Conservation (phyloP, 2,329 filamentous ascomycete genomes). For the Albophoma yamanashiensis region DNA sequence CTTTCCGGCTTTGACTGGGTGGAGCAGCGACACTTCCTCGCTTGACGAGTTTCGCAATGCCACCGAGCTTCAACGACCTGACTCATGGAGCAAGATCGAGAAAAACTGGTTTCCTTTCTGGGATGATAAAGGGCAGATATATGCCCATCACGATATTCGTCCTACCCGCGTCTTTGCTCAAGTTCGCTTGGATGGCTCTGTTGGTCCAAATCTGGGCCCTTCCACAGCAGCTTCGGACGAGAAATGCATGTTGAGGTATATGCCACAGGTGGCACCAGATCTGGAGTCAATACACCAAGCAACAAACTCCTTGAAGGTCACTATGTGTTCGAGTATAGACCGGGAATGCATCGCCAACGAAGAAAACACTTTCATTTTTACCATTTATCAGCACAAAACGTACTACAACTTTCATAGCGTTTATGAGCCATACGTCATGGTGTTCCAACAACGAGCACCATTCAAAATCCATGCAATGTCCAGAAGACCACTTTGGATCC, state of each 20-base stretch:
- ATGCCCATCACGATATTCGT: slow-evolving; percentile 41
- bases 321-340: slow-evolving; percentile 39
- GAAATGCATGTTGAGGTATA: slow-evolving; percentile 32
- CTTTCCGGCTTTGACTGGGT: slow-evolving; percentile 36
- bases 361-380: slow-evolving; percentile 43
- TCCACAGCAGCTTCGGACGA: slow-evolving; percentile 24
- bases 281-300: slow-evolving; percentile 46
- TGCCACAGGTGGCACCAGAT: slow-evolving; percentile 25
- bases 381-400: slow-evolving; percentile 44
- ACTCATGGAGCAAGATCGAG: slow-evolving; percentile 33
- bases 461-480: slow-evolving; percentile 41
- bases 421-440: slow-evolving; percentile 45
- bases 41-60: slow-evolving; percentile 26
- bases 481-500: slow-evolving; percentile 41
- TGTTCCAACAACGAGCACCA: slow-evolving; percentile 35
- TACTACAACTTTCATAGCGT: slow-evolving; percentile 35
- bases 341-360: slow-evolving; percentile 27
- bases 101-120: slow-evolving; percentile 57
- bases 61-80: slow-evolving; percentile 41
- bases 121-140: slow-evolving; percentile 33
- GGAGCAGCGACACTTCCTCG: slow-evolving; percentile 18
- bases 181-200: slow-evolving; percentile 31
- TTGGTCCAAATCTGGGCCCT: slow-evolving; percentile 34
- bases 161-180: slow-evolving; percentile 39
- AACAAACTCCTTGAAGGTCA: slow-evolving; percentile 46